A percentile compares a stretch with the other conserved stretches of the same genome.
Conservation (phyloP, 768 basidiomycete genomes). For the Tylopilus subfusipes region DNA sequence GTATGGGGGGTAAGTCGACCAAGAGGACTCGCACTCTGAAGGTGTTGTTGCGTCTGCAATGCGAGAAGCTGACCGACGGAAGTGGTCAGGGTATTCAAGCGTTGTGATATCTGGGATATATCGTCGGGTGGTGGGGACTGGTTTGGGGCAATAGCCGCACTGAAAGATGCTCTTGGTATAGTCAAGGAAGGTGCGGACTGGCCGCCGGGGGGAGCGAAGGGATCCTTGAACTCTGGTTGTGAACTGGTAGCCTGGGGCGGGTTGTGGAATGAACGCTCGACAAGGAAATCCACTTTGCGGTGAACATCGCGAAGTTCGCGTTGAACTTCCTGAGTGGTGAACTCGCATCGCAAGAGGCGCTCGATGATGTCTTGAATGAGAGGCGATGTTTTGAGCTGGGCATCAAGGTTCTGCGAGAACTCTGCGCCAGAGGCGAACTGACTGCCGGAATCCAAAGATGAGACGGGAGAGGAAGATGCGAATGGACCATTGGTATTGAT, state of each 20-base stretch:
- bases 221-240: conserved; percentile 81
- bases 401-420: conserved; percentile 52
- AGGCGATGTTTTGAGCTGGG: conserved; percentile 72
- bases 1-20: conserved; percentile 33
- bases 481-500: conserved; percentile 45
- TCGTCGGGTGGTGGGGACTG: conserved; percentile 67
- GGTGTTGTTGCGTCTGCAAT: conserved; percentile 68
- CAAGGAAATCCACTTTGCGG: conserved; percentile 71
- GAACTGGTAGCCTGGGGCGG: conserved; percentile 18
- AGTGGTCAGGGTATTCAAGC: conserved; percentile 73
- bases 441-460: conserved; percentile 73
- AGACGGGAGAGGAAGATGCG: conserved; percentile 70
- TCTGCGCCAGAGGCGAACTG: conserved; percentile 53
- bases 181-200: conserved; percentile 36
- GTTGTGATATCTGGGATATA: conserved; percentile 70
- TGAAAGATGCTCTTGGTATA: conserved; percentile 58
- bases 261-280: conserved; percentile 56
- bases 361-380: conserved; percentile 73
- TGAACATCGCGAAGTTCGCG: conserved; percentile 70
- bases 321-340: conserved; percentile 66
- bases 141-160: conserved; percentile 69
- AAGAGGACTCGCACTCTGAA: conserved; percentile 43
- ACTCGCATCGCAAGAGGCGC: conserved; percentile 69
- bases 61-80: conserved; percentile 85
- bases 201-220: conserved; percentile 51